Conservation (phyloP, 2,329 filamentous ascomycete species). For the Aureobasidium sp. region DNA sequence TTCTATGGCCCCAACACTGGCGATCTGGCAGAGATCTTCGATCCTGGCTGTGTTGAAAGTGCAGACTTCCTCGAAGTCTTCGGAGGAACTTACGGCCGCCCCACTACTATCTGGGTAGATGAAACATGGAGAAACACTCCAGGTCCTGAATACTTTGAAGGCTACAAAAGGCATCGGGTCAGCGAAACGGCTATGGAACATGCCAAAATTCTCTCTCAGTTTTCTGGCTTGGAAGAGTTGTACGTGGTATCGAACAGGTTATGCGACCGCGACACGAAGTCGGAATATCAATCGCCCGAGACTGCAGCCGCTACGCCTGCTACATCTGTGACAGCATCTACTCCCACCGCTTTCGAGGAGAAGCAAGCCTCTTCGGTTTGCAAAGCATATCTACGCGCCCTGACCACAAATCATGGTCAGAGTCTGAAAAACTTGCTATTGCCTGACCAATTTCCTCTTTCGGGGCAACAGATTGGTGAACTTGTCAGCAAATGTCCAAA, state of each 20-base stretch:
- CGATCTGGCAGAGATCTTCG: constrained; percentile 37
- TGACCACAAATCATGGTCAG: constrained; percentile 43
- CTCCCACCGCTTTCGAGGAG: constrained; percentile 20
- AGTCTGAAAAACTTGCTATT: constrained; percentile 50
- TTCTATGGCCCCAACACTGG: constrained; percentile 46
- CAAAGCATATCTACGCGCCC: constrained; percentile 41
- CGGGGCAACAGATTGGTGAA: constrained; percentile 38
- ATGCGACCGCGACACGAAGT: neutral
- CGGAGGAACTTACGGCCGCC: constrained; percentile 41
- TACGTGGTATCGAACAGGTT: constrained; percentile 40
- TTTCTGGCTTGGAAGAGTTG: constrained; percentile 40
- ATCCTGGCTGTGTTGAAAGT: constrained; percentile 35
- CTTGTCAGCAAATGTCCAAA: constrained; percentile 48
- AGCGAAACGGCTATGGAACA: constrained; percentile 26
- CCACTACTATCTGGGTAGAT: constrained; percentile 21
- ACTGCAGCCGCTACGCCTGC: neutral
- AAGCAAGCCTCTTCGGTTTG: constrained; percentile 31
- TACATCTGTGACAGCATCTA: neutral
- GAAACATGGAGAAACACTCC: constrained; percentile 17
- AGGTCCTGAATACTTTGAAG: constrained; percentile 17
- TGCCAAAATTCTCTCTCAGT: constrained; percentile 33
- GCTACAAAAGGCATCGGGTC: constrained; percentile 16
- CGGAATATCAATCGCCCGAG: neutral
- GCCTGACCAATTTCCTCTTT: constrained; percentile 46
- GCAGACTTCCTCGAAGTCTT: constrained; percentile 48